phyloP scores from a whole-genome alignment of 495 filamentous ascomycete species.

The Lasiosphaeria hispida region DNA sequence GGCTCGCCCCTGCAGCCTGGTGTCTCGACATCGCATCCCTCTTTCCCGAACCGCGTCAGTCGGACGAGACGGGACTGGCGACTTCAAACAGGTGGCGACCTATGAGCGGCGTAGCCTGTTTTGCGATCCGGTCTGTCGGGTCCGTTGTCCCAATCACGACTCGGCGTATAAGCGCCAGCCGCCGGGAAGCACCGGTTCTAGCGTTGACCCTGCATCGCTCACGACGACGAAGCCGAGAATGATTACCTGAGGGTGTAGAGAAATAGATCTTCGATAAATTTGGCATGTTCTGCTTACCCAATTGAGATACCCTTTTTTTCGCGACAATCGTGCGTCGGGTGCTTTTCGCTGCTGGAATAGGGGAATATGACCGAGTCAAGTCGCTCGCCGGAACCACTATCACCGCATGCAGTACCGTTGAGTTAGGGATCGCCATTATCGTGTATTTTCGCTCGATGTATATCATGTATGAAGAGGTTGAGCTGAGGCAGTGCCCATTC shows the following conservation, averaged over 20 bases:
- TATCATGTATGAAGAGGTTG: too few relatives aligned
- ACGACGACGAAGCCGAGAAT: neutral
- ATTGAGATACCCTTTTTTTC: too few relatives aligned
- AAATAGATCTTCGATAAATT: too few relatives aligned
- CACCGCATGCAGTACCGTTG: too few relatives aligned
- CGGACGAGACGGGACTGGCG: neutral
- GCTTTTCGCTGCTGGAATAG: too few relatives aligned
- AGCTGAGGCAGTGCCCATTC: too few relatives aligned
- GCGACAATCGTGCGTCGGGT: too few relatives aligned
- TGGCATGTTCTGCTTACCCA: too few relatives aligned
- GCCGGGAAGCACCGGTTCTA: neutral
- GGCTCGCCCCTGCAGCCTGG: neutral
- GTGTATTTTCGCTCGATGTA: too few relatives aligned
- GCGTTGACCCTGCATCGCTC: neutral
- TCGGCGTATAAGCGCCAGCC: slow-evolving; percentile 11
- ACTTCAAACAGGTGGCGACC: slow-evolving; percentile 5
- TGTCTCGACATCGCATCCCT: neutral
- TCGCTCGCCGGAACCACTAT: too few relatives aligned
- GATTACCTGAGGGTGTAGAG: neutral
- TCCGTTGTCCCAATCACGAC: neutral
- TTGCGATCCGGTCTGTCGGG: slow-evolving; percentile 1
- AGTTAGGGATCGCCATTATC: too few relatives aligned
- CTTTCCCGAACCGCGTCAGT: neutral
- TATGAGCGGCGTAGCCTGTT: neutral
- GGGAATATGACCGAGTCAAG: too few relatives aligned